These are phyloP conservation scores for Candida krabiensis DNA, from an alignment of 805 yeast genomes.

Conservation along the genomic window DNA sequence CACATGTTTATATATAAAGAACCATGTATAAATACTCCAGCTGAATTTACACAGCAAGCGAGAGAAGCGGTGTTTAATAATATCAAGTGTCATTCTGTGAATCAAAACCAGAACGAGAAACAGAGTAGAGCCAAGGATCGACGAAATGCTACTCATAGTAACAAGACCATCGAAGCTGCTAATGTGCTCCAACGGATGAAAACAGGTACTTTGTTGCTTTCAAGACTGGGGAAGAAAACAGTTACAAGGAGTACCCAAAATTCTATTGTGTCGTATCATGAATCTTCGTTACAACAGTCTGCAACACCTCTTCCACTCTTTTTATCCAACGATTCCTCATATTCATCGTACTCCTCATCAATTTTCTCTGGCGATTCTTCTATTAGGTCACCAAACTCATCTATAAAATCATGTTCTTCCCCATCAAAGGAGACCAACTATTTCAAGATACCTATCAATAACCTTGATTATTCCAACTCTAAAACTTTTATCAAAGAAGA, in stretches of 20 bases:
- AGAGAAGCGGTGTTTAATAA: constrained; percentile 24
- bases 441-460: constrained; percentile 1
- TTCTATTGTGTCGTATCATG: not conserved
- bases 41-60: constrained; percentile 26
- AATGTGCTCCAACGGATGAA: constrained; percentile 10
- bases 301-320: constrained; percentile 3
- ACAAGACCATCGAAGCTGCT: constrained; percentile 9
- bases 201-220: constrained; percentile 12
- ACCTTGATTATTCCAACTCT: constrained; percentile 3
- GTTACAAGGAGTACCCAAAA: not conserved
- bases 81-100: no score
- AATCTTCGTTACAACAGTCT: not conserved
- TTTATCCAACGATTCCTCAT: constrained; percentile 9
- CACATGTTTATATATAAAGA: constrained; percentile 20
- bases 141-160: constrained; percentile 1
- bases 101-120: constrained; percentile 1
- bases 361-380: constrained; percentile 11
- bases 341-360: constrained; percentile 7
- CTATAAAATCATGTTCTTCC: constrained; percentile 1
- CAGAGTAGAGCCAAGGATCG: not conserved
- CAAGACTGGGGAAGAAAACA: constrained; percentile 7
- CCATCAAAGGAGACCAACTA: constrained; percentile 8
- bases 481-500: not conserved
- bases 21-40: constrained; percentile 22
- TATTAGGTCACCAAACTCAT: not conserved